Conservation (phyloP, 306 rosid species). For the Ochetophila trinervis region DNA sequence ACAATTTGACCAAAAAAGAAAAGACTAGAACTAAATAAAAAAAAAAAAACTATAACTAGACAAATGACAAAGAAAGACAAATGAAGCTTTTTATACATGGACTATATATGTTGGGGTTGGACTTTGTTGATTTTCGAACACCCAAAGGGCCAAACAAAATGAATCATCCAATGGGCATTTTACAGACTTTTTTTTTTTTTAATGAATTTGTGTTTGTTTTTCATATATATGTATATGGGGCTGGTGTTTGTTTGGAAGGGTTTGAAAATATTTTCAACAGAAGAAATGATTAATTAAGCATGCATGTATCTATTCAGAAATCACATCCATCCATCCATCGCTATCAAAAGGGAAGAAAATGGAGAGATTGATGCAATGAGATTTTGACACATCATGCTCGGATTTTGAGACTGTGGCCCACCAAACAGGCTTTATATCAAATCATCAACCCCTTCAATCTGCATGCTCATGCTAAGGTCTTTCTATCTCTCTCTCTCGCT, state of each 20-base stretch:
- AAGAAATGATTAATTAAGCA: conserved; percentile 37
- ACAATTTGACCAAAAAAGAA: too few species aligned
- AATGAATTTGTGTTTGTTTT: too few species aligned
- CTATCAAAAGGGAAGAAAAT: conserved; percentile 24
- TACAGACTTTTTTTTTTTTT: neutral
- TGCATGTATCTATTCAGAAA: conserved; percentile 39
- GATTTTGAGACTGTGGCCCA: conserved; percentile 55
- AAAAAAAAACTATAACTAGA: too few species aligned
- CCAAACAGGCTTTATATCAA: conserved; percentile 49
- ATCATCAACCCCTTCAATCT: conserved; percentile 47
- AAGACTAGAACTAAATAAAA: too few species aligned
- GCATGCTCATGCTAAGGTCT: conserved; percentile 51
- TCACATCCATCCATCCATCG: conserved; percentile 69
- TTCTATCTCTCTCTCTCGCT: conserved; percentile 6
- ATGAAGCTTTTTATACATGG: too few species aligned
- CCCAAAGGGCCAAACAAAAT: conserved; percentile 8
- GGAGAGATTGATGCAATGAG: conserved; percentile 57
- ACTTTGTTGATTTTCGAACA: neutral
- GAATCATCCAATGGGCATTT: neutral
- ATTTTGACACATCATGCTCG: conserved; percentile 91
- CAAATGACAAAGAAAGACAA: too few species aligned
- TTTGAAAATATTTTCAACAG: conserved; percentile 8
- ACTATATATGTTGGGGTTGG: too few species aligned
- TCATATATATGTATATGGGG: too few species aligned
- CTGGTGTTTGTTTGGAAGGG: neutral